Evolutionary conservation across 805 yeast species (phyloP).

Genomic region (Maudiozyma saulgeensis): DNA sequence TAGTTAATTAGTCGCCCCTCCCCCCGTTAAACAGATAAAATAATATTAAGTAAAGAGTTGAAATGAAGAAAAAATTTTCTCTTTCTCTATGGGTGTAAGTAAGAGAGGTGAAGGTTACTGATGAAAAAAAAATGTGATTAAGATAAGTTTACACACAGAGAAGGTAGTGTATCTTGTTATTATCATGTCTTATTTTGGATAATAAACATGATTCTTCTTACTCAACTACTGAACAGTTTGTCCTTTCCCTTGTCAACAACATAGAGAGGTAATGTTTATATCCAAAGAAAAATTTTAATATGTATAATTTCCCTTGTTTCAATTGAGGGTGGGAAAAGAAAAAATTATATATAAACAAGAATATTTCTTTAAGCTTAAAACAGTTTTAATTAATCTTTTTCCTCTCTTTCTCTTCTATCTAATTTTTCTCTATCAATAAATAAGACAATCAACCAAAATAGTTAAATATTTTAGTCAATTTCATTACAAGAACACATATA

Average conservation of each 20-base stretch:
- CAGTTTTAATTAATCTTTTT: too few relatives aligned
- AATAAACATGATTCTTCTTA: conserved; percentile 1
- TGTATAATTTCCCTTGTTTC: background rate
- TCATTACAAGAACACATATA: background rate
- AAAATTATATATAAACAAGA: background rate
- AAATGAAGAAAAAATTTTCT: background rate
- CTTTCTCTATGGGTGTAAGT: too few relatives aligned
- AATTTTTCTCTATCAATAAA: too few relatives aligned
- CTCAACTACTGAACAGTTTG: background rate
- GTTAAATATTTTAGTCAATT: background rate
- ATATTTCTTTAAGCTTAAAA: background rate
- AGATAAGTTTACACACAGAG: too few relatives aligned
- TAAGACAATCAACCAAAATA: background rate
- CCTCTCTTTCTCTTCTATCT: background rate
- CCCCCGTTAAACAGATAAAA: background rate
- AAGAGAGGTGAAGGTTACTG: too few relatives aligned
- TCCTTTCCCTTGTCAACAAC: background rate
- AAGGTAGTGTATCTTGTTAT: background rate
- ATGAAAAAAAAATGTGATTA: too few relatives aligned
- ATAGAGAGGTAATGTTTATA: background rate
- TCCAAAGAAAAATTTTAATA: background rate
- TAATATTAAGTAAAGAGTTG: background rate
- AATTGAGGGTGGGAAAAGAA: background rate
- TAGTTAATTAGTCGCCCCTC: background rate
- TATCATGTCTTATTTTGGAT: background rate